Evolutionary conservation across 768 basidiomycete genomes (phyloP), one percentile per base, ranked within the genome.

Genomic region (Serendipita vermifera): DNA sequence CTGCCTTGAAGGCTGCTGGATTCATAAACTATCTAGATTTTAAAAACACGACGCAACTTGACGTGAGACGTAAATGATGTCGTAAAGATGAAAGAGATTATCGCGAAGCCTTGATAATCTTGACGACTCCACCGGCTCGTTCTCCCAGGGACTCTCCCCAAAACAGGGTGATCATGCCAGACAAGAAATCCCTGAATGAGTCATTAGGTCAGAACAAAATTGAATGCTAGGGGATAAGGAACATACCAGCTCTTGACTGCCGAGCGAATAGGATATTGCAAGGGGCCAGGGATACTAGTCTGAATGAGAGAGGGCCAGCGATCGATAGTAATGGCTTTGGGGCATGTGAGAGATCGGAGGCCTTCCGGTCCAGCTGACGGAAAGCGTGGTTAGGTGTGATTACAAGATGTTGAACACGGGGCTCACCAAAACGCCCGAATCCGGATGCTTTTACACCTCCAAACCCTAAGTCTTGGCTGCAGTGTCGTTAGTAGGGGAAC

Each of bases 381-480:
- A 38, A 17, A 31, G 56, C 20, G 15, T 62, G 33, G 64, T 22
- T 59, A 56, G 57, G 58, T 39, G 46, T 56, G 43, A 40, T 29
- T 48, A 24, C 36, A 6, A 15, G 41, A 39, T 43, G 58, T 60
- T 39, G 24, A 56, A 33, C 1, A 65, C 3, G 36, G 5, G n/a
- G 57, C 77, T 59, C 62, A 83, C 89, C 88, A 62, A 99, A 96
- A 59, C 96, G 80, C 4, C 92, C 94, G 65, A 94, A 93, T 36
- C 94, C 94, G 54, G 87, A 90, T 29, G 76, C 76, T 68, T 97
- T 99, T 40, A 79, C 78, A 35, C 96, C 96, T 27, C 96, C 96
- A 59, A 99, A 99, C 7, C 96, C 94, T 60, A 94, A 74, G 64
- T 91, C 87, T 75, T 99, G 94, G 65, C 80, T 83, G 55, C 68